phyloP scores from a whole-genome alignment of 2,329 filamentous ascomycete species.

The Pyrenochaeta sp. region DNA sequence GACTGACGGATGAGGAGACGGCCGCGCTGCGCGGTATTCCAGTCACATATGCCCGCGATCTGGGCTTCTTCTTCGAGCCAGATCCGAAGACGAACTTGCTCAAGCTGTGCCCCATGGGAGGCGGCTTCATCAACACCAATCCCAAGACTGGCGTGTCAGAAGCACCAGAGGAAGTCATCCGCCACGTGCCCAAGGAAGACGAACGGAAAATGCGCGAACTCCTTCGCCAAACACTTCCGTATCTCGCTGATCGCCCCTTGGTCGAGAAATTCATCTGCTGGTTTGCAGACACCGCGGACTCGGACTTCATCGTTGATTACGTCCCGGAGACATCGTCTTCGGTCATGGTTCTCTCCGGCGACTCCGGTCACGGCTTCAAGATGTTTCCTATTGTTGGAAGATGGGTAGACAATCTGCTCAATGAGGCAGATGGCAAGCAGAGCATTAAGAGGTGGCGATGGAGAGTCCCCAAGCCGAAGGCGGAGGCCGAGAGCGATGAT shows the following conservation, averaged over 20 bases:
- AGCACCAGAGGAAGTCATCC: constrained; percentile 46
- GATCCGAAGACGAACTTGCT: constrained; percentile 65
- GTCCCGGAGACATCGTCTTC: constrained; percentile 58
- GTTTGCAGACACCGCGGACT: constrained; percentile 68
- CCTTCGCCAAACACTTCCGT: constrained; percentile 61
- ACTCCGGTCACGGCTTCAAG: constrained; percentile 70
- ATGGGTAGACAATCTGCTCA: constrained; percentile 60
- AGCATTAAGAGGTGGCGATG: constrained; percentile 59
- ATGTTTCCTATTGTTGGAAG: constrained; percentile 67
- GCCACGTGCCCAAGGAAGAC: constrained; percentile 62
- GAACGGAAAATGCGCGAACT: constrained; percentile 61
- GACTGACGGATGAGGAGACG: constrained; percentile 63
- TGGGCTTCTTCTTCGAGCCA: constrained; percentile 72
- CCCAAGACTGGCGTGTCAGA: constrained; percentile 49
- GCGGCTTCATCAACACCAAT: constrained; percentile 63
- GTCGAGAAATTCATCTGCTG: constrained; percentile 67
- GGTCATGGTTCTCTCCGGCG: constrained; percentile 62
- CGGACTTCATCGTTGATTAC: constrained; percentile 67
- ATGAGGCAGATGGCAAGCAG: constrained; percentile 51
- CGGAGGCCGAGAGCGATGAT: constrained; percentile 45
- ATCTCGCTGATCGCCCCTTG: constrained; percentile 63
- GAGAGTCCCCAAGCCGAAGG: constrained; percentile 49
- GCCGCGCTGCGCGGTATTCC: constrained; percentile 64
- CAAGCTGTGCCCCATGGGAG: constrained; percentile 67
- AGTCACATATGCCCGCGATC: constrained; percentile 66